These are phyloP conservation scores for Lumnitzera littorea DNA, from an alignment of 345 rosid species.

Conservation along the genomic window DNA sequence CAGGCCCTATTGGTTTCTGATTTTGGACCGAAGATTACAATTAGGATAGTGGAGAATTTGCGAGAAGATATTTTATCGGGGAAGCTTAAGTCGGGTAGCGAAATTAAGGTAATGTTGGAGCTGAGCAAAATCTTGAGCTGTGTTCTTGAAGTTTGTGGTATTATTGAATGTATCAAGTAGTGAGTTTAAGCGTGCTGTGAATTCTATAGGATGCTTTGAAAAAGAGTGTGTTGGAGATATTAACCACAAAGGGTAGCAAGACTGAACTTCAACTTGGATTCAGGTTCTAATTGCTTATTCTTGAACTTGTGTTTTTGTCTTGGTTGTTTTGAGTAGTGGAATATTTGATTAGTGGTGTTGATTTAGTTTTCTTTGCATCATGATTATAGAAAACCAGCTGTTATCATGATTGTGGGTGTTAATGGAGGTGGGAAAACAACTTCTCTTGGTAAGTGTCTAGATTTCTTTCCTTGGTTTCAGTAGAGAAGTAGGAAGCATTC, in stretches of 20 bases:
- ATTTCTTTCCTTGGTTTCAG: neutral
- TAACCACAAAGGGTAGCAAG: constrained; percentile 58
- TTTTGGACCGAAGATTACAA: constrained; percentile 84
- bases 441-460: constrained; percentile 66
- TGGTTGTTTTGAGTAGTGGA: neutral
- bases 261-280: constrained; percentile 81
- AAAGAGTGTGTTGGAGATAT: constrained; percentile 63
- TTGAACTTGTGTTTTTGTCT: neutral
- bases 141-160: neutral
- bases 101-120: constrained; percentile 57
- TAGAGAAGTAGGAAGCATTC: no score
- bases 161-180: neutral
- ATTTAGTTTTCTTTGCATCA: constrained; percentile 4
- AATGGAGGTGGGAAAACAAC: constrained; percentile 98
- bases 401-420: constrained; percentile 77
- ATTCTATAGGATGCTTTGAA: constrained; percentile 69
- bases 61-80: constrained; percentile 74
- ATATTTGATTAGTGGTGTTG: neutral
- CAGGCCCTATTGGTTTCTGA: constrained; percentile 86
- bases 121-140: neutral
- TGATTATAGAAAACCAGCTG: constrained; percentile 79
- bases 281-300: constrained; percentile 33
- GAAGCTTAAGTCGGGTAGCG: constrained; percentile 83
- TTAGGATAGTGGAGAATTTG: constrained; percentile 82
- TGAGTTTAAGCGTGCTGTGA: neutral